These are phyloP conservation scores for Mycosphaerella sp. DNA, from an alignment of 2,329 filamentous ascomycete genomes.

Conservation along the genomic window DNA sequence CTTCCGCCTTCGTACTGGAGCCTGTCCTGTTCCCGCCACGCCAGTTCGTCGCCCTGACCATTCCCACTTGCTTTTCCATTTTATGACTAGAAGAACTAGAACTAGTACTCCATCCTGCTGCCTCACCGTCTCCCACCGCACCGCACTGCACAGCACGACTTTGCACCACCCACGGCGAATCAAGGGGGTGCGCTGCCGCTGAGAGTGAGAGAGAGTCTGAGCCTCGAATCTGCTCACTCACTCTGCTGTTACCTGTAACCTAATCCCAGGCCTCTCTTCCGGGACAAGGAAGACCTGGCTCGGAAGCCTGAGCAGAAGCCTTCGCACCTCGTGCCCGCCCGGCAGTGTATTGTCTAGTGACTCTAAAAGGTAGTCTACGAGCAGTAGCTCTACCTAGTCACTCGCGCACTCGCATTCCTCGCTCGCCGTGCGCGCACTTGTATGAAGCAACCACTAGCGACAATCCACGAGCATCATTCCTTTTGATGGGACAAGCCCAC, in stretches of 20 bases:
- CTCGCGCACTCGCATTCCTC: not conserved
- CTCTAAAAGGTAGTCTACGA: too few relatives aligned
- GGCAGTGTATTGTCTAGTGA: too few relatives aligned
- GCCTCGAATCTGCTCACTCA: too few relatives aligned
- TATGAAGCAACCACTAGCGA: not conserved
- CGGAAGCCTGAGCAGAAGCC: not conserved
- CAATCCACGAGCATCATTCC: not conserved
- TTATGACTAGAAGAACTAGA: too few relatives aligned
- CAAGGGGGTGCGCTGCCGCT: too few relatives aligned
- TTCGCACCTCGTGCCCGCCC: not conserved
- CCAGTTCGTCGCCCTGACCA: not conserved
- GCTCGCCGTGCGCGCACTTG: not conserved
- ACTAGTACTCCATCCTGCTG: not conserved
- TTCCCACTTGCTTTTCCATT: not conserved
- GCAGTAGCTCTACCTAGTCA: not conserved
- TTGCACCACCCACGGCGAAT: not conserved
- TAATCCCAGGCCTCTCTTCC: not conserved
- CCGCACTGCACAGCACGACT: not conserved
- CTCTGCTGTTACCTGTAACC: not conserved
- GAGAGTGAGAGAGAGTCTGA: too few relatives aligned
- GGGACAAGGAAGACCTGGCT: not conserved
- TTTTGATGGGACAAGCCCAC: not conserved
- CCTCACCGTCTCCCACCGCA: not conserved
- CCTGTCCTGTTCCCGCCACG: not conserved
- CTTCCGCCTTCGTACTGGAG: not conserved